These are phyloP conservation scores for Chrysanthemum seticuspe DNA, from an alignment of 129 eudicot genomes.

Conservation along the genomic window DNA sequence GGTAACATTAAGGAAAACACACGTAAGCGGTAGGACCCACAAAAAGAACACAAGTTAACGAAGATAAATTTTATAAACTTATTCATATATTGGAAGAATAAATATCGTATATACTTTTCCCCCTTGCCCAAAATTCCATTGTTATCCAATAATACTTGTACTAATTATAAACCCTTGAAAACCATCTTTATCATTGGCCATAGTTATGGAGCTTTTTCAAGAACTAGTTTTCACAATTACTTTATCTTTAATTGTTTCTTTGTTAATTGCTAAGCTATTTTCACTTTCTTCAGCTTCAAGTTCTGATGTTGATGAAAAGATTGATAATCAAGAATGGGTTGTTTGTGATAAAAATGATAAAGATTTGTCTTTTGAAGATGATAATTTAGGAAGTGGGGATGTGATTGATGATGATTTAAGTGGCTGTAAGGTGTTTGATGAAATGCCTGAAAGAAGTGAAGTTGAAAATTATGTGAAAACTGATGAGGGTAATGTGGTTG, in stretches of 20 bases:
- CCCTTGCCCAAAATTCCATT: constrained; percentile 27
- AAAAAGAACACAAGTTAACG: constrained; percentile 4
- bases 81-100: constrained; percentile 8
- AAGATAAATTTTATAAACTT: neutral
- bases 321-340: constrained; percentile 24
- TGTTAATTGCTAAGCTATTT: constrained; percentile 37
- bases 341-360: constrained; percentile 19
- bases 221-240: constrained; percentile 43
- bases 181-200: constrained; percentile 20
- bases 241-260: constrained; percentile 43
- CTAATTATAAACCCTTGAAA: constrained; percentile 13
- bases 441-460: constrained; percentile 23
- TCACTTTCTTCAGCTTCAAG: constrained; percentile 39
- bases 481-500: constrained; percentile 17
- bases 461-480: constrained; percentile 1
- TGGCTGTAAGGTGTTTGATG: constrained; percentile 25
- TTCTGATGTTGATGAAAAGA: constrained; percentile 23
- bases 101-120: constrained; percentile 46
- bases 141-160: constrained; percentile 16
- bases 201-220: constrained; percentile 46
- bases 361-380: constrained; percentile 7
- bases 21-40: constrained; percentile 15
- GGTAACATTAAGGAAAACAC: constrained; percentile 18
- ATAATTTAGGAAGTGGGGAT: constrained; percentile 24
- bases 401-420: constrained; percentile 37